These are phyloP conservation scores for Hypomontagnella monticulosa DNA, from an alignment of 495 filamentous ascomycete species.

Conservation along the genomic window DNA sequence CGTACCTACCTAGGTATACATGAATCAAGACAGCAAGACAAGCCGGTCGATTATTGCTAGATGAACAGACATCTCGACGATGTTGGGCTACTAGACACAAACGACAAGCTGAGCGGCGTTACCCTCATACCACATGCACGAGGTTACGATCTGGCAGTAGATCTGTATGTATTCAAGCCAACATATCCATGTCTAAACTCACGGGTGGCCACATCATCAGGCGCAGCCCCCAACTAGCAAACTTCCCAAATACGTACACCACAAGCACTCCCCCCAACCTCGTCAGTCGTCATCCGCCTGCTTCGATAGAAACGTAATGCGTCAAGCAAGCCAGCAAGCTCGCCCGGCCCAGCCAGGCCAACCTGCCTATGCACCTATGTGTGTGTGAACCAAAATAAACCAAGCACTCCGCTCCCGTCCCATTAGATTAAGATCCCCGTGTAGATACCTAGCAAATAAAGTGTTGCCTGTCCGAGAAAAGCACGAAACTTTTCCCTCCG, in stretches of 20 bases:
- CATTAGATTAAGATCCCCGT: background rate
- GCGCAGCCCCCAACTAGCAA: background rate
- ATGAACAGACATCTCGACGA: too few species aligned
- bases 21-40: too few species aligned
- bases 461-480: too few species aligned
- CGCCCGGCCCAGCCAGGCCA: constrained; percentile 29
- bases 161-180: constrained; percentile 1
- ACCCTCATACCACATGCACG: too few species aligned
- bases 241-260: background rate
- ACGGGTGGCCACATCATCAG: background rate
- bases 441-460: too few species aligned
- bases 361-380: constrained; percentile 10
- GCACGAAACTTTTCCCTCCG: constrained; percentile 15
- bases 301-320: background rate
- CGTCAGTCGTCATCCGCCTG: constrained; percentile 22
- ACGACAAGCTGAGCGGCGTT: too few species aligned
- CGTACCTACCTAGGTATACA: too few species aligned
- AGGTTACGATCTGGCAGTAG: too few species aligned
- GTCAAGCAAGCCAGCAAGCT: background rate
- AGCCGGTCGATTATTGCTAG: too few species aligned
- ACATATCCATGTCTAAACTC: background rate
- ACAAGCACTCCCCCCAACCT: constrained; percentile 13
- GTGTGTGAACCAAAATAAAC: background rate
- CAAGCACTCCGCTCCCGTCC: background rate
- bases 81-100: too few species aligned